Conservation (phyloP, 164 flowering plant species). For the Litsea cubeba region DNA sequence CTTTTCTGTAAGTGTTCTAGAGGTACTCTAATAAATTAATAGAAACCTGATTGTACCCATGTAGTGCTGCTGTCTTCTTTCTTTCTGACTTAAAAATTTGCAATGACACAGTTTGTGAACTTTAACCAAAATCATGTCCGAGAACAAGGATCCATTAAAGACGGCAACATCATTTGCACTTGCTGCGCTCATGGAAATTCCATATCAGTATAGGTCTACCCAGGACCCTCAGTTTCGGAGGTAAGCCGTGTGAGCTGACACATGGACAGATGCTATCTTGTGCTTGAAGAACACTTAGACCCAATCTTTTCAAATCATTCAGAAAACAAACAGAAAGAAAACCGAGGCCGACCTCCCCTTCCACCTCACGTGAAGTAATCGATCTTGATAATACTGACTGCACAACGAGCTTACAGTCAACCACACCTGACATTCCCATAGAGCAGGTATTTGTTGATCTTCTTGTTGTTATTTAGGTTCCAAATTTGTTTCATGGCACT, state of each 20-base stretch:
- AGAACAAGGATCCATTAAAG: conserved; percentile 34
- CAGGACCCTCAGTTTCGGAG: conserved; percentile 51
- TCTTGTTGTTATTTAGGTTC: not conserved
- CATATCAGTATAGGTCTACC: conserved; percentile 73
- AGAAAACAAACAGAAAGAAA: not conserved
- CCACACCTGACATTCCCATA: not conserved
- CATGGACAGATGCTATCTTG: not conserved
- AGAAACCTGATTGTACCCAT: not conserved
- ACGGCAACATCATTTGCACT: conserved; percentile 73
- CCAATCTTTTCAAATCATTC: not conserved
- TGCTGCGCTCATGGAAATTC: conserved; percentile 76
- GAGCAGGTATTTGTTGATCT: not conserved
- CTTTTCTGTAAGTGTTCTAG: not conserved
- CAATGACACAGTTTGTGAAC: conserved; percentile 53
- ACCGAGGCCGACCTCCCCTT: not conserved
- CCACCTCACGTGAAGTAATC: conserved; percentile 1
- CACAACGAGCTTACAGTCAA: not conserved
- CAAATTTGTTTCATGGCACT: not conserved
- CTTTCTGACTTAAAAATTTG: not conserved
- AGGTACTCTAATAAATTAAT: not conserved
- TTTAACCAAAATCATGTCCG: conserved; percentile 76
- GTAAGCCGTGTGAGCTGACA: conserved; percentile 20
- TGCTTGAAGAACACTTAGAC: not conserved
- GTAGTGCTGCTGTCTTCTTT: not conserved
- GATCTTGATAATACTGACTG: not conserved